These are phyloP conservation scores for Aspergillus nanangensis DNA, from an alignment of 495 filamentous ascomycete species.

Conservation along the genomic window DNA sequence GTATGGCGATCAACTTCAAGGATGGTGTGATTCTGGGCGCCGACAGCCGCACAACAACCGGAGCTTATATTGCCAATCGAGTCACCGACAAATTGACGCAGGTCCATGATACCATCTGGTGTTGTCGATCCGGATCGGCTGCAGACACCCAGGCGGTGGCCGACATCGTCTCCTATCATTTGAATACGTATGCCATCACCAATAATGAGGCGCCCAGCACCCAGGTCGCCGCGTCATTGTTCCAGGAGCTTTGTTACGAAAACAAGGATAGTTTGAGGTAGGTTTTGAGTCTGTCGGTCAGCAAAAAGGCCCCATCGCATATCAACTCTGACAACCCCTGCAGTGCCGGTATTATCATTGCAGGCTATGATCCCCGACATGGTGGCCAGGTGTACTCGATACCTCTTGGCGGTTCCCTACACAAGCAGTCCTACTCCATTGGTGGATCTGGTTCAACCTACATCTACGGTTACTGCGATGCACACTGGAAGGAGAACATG, in stretches of 20 bases:
- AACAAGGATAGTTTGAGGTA: constrained; percentile 92
- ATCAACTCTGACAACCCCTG: background rate
- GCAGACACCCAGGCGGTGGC: constrained; percentile 97
- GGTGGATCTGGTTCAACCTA: constrained; percentile 97
- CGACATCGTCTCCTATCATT: constrained; percentile 94
- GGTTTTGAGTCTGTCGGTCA: constrained; percentile 12
- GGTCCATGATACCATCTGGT: constrained; percentile 99
- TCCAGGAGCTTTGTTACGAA: constrained; percentile 95
- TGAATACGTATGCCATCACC: constrained; percentile 84
- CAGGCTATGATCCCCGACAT: constrained; percentile 88
- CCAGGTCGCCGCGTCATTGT: constrained; percentile 87
- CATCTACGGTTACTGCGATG: constrained; percentile 98
- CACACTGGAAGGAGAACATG: constrained; percentile 95
- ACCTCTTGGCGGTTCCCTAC: constrained; percentile 90
- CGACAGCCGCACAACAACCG: constrained; percentile 97
- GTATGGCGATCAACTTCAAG: constrained; percentile 87
- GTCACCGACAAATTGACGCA: constrained; percentile 99
- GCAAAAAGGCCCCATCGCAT: too few species aligned
- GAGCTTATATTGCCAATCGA: constrained; percentile 97
- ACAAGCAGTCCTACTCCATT: constrained; percentile 95
- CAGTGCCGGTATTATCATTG: constrained; percentile 96
- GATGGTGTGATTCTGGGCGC: constrained; percentile 95
- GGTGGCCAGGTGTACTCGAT: constrained; percentile 97
- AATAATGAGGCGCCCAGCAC: constrained; percentile 89
- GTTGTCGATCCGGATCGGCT: constrained; percentile 93